These are phyloP conservation scores for Pulveroboletus sp. DNA, from an alignment of 768 basidiomycete species.

Conservation along the genomic window DNA sequence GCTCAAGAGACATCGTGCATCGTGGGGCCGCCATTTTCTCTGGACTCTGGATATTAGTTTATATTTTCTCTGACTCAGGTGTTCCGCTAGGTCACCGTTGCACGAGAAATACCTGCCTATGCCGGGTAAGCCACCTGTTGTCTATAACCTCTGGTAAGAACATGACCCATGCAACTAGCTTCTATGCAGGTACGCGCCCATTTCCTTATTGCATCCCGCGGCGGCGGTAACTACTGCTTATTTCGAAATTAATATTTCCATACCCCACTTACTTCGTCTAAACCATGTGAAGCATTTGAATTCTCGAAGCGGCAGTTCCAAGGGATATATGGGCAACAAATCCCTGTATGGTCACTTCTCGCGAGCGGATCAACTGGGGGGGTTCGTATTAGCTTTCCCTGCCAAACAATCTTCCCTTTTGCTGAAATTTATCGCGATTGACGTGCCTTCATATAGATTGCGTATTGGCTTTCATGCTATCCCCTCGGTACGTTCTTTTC, in stretches of 20 bases:
- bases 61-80: neutral
- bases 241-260: neutral
- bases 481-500: conserved; percentile 55
- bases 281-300: conserved; percentile 62
- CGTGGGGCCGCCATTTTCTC: no score
- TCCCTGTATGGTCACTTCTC: conserved; percentile 84
- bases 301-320: conserved; percentile 77
- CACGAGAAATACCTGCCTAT: conserved; percentile 93
- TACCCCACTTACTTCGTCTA: neutral
- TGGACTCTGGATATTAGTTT: neutral
- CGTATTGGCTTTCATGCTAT: conserved; percentile 88
- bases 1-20: neutral
- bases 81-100: conserved; percentile 68
- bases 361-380: conserved; percentile 82
- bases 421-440: neutral
- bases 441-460: conserved; percentile 10
- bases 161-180: conserved; percentile 36
- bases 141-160: neutral
- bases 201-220: neutral
- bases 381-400: conserved; percentile 38
- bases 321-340: conserved; percentile 52
- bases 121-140: conserved; percentile 49
- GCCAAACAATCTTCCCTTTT: neutral
- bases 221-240: neutral
- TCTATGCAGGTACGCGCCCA: conserved; percentile 51